Conservation (phyloP, 208 protist species). For the Phytomonas sp. region DNA sequence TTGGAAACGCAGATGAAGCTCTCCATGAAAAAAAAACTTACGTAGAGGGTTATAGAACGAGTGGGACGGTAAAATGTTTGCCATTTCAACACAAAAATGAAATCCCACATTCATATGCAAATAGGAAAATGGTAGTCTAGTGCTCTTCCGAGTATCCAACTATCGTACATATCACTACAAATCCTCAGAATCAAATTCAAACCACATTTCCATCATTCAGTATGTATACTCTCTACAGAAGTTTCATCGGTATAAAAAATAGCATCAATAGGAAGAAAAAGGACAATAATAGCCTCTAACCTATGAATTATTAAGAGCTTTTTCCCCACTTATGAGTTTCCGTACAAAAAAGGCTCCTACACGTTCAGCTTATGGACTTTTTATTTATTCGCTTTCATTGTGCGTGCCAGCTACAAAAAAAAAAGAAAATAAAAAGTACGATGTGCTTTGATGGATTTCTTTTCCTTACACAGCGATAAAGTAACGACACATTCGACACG, state of each 20-base stretch:
- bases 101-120: background rate
- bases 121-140: background rate
- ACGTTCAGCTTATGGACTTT: background rate
- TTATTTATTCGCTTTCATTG: background rate
- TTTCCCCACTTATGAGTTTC: background rate
- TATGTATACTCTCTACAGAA: background rate
- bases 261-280: background rate
- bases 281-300: background rate
- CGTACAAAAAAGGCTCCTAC: background rate
- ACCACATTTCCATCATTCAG: background rate
- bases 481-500: background rate
- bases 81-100: background rate
- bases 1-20: background rate
- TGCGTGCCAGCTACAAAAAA: background rate
- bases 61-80: background rate
- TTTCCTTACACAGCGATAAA: background rate
- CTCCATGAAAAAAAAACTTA: background rate
- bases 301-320: slow-evolving; percentile 1
- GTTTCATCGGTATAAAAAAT: slow-evolving; percentile 7
- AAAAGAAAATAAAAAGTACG: slow-evolving; percentile 11
- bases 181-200: background rate
- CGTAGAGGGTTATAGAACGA: background rate
- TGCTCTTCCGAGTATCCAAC: background rate
- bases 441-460: background rate
- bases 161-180: background rate